Percentiles rank a stretch among this genome's conserved stretches.
These are phyloP conservation scores for Boletus insuetus DNA, from an alignment of 768 basidiomycete genomes.

Conservation along the genomic window DNA sequence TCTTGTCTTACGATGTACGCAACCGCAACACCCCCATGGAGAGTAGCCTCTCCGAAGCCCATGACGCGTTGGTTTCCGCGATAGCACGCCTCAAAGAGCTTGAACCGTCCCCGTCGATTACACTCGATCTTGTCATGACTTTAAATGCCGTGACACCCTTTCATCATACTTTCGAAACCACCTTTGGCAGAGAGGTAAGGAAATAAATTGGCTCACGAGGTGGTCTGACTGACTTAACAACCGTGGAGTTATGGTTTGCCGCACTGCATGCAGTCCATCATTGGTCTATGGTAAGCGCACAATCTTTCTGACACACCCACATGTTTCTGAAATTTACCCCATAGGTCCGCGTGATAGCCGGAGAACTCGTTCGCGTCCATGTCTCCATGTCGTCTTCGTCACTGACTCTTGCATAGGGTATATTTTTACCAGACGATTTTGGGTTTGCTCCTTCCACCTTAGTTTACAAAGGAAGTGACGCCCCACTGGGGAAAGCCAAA, in stretches of 20 bases:
- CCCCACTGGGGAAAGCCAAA: constrained; percentile 63
- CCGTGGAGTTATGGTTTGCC: constrained; percentile 76
- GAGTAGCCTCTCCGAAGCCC: constrained; percentile 57
- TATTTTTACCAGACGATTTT: constrained; percentile 70
- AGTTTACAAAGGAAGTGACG: constrained; percentile 67
- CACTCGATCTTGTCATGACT: constrained; percentile 58
- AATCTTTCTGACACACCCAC: neutral
- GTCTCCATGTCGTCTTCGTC: neutral
- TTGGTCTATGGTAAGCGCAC: constrained; percentile 74
- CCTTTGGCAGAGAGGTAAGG: constrained; percentile 76
- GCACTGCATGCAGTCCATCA: constrained; percentile 85
- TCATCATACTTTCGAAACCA: constrained; percentile 71
- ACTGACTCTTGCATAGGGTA: constrained; percentile 43
- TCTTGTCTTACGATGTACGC: constrained; percentile 74
- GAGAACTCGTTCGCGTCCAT: constrained; percentile 61
- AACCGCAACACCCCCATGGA: constrained; percentile 85
- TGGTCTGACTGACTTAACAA: constrained; percentile 1
- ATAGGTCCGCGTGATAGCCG: constrained; percentile 79
- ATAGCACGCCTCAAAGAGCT: constrained; percentile 55
- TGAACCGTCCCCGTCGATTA: constrained; percentile 38
- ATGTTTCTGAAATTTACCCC: constrained; percentile 3
- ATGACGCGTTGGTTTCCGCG: constrained; percentile 50
- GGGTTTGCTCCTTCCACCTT: constrained; percentile 86
- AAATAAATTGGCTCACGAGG: neutral
- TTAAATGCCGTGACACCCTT: constrained; percentile 82